Conservation (phyloP, 768 basidiomycete genomes). For the Hebeloma cylindrosporum region DNA sequence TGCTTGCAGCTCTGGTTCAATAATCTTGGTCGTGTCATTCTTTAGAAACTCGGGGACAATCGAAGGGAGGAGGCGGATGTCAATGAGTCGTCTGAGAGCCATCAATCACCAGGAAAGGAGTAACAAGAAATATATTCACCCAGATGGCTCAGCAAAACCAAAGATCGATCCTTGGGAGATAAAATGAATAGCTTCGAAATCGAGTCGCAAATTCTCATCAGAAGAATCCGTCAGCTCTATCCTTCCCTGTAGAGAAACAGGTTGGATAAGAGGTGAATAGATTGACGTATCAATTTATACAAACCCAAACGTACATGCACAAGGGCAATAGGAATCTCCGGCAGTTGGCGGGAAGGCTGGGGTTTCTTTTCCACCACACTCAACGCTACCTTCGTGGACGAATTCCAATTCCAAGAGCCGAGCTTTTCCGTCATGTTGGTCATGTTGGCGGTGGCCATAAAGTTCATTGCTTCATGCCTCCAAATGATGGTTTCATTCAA, state of each 20-base stretch:
- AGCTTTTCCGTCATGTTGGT: conserved; percentile 48
- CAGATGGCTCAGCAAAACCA: conserved; percentile 63
- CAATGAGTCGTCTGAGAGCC: conserved; percentile 48
- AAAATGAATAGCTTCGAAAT: conserved; percentile 80
- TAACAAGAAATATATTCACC: conserved; percentile 37
- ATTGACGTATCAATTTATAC: conserved; percentile 3
- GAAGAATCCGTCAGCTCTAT: conserved; percentile 60
- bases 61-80: conserved; percentile 65
- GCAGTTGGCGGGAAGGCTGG: conserved; percentile 17
- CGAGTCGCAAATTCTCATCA: conserved; percentile 62
- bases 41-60: conserved; percentile 56
- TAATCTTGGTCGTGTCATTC: conserved; percentile 58
- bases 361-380: conserved; percentile 65
- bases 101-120: background rate
- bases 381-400: conserved; percentile 59
- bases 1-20: conserved; percentile 58
- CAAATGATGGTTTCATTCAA: conserved; percentile 44
- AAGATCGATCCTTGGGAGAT: conserved; percentile 73
- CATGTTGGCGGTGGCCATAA: conserved; percentile 50
- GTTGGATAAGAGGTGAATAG: conserved; percentile 2
- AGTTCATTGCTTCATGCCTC: conserved; percentile 48
- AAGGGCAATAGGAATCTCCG: conserved; percentile 45
- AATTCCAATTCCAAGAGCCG: conserved; percentile 72
- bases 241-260: conserved; percentile 51
- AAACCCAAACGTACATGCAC: conserved; percentile 55